Conservation (phyloP, 495 filamentous ascomycete species). For the Trichoderma parareesei region DNA sequence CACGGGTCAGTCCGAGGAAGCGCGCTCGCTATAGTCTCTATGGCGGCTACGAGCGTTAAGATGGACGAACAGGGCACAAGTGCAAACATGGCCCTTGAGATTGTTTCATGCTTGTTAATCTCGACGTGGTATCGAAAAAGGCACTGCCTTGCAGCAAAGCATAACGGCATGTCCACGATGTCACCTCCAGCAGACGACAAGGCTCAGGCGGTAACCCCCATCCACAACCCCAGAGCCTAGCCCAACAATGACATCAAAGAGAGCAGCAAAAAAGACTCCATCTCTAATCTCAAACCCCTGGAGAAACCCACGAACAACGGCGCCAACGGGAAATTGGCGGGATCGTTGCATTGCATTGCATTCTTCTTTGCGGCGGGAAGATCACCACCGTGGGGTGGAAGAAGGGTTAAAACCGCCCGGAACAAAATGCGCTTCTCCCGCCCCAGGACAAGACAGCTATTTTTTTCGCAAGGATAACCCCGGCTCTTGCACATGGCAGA, state of each 20-base stretch:
- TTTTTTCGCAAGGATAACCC: neutral
- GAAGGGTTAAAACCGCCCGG: neutral
- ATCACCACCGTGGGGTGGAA: neutral
- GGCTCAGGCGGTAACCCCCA: neutral
- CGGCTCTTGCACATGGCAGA: neutral
- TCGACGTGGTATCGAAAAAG: neutral
- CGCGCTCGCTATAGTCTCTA: no score
- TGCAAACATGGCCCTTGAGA: no score
- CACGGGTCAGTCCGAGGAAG: no score
- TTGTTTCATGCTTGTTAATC: no score
- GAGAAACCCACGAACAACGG: neutral
- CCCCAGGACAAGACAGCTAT: neutral
- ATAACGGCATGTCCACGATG: neutral
- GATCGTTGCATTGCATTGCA: conserved; percentile 10
- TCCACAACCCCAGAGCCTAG: neutral
- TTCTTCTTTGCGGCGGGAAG: neutral
- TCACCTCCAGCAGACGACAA: neutral
- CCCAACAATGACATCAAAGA: conserved; percentile 3
- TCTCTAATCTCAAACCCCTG: neutral
- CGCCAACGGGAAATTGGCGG: neutral
- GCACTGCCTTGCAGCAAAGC: neutral
- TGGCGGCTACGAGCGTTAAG: no score
- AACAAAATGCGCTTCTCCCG: neutral
- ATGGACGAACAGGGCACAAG: no score
- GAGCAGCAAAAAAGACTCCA: neutral